These are phyloP conservation scores for Raddia guianensis DNA, from an alignment of 176 grass and related monocot genomes.

Conservation along the genomic window DNA sequence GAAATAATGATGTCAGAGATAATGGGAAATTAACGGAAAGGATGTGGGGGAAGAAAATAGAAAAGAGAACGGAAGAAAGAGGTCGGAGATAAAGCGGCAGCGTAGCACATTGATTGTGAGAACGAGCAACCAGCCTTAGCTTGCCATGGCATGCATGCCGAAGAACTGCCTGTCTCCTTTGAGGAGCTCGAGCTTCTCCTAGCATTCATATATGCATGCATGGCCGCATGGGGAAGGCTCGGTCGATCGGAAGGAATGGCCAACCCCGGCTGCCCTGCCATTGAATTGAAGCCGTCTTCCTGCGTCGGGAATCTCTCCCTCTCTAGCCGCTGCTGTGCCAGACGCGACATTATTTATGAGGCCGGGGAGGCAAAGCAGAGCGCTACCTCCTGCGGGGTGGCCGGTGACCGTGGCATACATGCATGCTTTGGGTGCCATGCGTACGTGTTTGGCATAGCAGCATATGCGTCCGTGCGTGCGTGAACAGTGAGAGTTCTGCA, in stretches of 20 bases:
- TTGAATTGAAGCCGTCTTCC: slow-evolving; percentile 30
- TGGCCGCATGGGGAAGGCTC: slow-evolving; percentile 29
- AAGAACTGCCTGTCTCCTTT: background rate
- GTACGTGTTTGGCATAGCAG: background rate
- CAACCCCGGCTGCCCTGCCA: slow-evolving; percentile 17
- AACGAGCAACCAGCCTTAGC: background rate
- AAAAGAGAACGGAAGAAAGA: too few relatives aligned
- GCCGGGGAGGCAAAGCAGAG: background rate
- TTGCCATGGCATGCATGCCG: background rate
- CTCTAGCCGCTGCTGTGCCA: slow-evolving; percentile 33
- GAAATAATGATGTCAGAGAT: too few relatives aligned
- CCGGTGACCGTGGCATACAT: background rate
- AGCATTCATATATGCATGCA: slow-evolving; percentile 21
- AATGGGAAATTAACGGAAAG: too few relatives aligned
- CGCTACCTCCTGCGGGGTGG: background rate
- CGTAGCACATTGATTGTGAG: background rate
- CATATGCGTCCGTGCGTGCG: background rate
- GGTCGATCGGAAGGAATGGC: slow-evolving; percentile 27
- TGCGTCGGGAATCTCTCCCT: slow-evolving; percentile 48
- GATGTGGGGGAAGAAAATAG: too few relatives aligned
- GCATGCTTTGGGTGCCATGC: background rate
- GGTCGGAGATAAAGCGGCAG: background rate
- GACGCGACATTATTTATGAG: background rate
- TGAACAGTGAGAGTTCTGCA: background rate
- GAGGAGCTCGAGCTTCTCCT: slow-evolving; percentile 12